Evolutionary conservation across 768 basidiomycete species (phyloP).

Genomic region (Calocybe indica): DNA sequence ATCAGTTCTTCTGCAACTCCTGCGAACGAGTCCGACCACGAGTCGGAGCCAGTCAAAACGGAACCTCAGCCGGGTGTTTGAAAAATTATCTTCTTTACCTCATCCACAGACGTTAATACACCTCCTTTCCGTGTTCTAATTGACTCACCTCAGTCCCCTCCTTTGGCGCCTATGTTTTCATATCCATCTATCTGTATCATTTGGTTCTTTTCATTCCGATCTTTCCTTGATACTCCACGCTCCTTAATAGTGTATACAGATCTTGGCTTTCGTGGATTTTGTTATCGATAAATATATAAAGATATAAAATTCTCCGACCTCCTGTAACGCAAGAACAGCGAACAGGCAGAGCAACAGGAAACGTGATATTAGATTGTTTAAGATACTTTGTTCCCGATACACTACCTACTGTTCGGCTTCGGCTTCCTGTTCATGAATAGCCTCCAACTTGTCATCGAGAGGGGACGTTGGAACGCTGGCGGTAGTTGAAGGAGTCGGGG

Average conservation of each 20-base stretch:
- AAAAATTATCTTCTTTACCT: slow-evolving; percentile 14
- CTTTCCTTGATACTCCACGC: slow-evolving; percentile 14
- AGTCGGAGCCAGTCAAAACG: slow-evolving; percentile 61
- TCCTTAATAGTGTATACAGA: slow-evolving; percentile 35
- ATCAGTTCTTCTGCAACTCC: slow-evolving; percentile 48
- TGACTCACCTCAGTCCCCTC: too few species aligned
- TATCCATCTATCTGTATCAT: slow-evolving; percentile 16
- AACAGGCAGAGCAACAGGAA: too few species aligned
- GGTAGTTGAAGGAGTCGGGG: slow-evolving; percentile 32
- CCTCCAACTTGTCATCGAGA: slow-evolving; percentile 38
- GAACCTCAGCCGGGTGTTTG: slow-evolving; percentile 41
- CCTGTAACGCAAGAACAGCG: too few species aligned
- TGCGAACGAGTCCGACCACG: slow-evolving; percentile 54
- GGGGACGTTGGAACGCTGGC: slow-evolving; percentile 31
- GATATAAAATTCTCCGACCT: slow-evolving; percentile 9
- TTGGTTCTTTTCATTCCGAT: slow-evolving; percentile 15
- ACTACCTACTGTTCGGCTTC: slow-evolving; percentile 17
- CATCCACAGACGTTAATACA: slow-evolving; percentile 7
- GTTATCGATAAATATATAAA: slow-evolving; percentile 32
- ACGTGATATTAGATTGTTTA: too few species aligned
- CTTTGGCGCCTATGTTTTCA: too few species aligned
- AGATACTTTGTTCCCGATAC: background rate
- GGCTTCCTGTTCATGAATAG: slow-evolving; percentile 19
- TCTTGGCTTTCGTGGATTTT: slow-evolving; percentile 24
- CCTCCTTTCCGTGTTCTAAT: too few species aligned